A percentile compares a stretch with the other conserved stretches of the same genome.
These are phyloP conservation scores for Ceratocystis alfenasii DNA, from an alignment of 2,329 filamentous ascomycete genomes.

Conservation along the genomic window DNA sequence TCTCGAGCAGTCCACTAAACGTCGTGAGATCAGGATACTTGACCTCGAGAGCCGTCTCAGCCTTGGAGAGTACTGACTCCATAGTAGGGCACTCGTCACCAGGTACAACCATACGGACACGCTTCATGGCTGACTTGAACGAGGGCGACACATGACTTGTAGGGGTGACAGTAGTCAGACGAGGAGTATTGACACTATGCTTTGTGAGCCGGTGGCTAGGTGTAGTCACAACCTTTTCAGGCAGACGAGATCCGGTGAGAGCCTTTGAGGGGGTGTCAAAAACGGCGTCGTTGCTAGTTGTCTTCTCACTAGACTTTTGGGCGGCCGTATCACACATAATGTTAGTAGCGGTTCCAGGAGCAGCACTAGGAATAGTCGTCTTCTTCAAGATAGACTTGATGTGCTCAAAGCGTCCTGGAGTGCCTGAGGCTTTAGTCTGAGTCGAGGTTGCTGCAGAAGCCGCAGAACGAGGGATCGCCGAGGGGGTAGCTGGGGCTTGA, in stretches of 20 bases:
- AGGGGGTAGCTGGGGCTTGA: neutral
- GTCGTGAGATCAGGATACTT: constrained; percentile 44
- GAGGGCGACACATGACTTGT: constrained; percentile 19
- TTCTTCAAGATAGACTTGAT: constrained; percentile 47
- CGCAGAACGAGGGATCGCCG: neutral
- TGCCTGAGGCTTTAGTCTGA: constrained; percentile 29
- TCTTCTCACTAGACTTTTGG: constrained; percentile 28
- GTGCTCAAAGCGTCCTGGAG: constrained; percentile 41
- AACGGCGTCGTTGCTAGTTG: constrained; percentile 38
- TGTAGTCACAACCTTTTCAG: constrained; percentile 43
- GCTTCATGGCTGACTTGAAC: constrained; percentile 21
- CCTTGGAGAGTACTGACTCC: constrained; percentile 26
- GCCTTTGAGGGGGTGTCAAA: constrained; percentile 23
- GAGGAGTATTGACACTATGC: constrained; percentile 68
- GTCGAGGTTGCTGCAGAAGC: constrained; percentile 27
- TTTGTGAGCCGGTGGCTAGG: constrained; percentile 57
- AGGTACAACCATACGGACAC: constrained; percentile 22
- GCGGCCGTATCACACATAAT: no score
- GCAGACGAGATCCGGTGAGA: constrained; percentile 32
- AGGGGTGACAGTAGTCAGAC: constrained; percentile 34
- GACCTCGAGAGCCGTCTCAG: constrained; percentile 28
- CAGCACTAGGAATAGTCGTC: constrained; percentile 27
- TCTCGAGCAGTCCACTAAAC: constrained; percentile 28
- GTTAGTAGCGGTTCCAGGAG: no score
- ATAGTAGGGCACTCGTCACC: constrained; percentile 30